Conservation (phyloP, 441 rosid genomes). For the Kokia cookei region DNA sequence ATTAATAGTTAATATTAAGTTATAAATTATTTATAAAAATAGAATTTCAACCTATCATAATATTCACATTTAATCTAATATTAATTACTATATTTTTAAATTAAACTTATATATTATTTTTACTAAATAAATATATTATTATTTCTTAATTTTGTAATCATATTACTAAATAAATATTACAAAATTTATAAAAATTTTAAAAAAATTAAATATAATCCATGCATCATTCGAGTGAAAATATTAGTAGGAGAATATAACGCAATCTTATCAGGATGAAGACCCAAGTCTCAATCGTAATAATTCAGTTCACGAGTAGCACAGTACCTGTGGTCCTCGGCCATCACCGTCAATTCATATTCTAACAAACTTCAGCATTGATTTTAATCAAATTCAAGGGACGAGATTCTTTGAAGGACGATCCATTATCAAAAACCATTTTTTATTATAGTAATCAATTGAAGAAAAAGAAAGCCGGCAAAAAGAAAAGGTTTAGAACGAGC, state of each 20-base stretch:
- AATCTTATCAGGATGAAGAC: background rate
- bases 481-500: slow-evolving; percentile 2
- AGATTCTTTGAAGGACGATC: background rate
- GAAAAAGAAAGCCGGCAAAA: background rate
- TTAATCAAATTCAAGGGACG: background rate
- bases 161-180: too few species aligned
- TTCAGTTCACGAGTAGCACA: background rate
- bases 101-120: too few species aligned
- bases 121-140: too few species aligned
- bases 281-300: background rate
- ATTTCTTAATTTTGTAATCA: too few species aligned
- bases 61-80: too few species aligned
- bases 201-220: too few species aligned
- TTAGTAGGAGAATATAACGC: background rate
- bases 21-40: too few species aligned
- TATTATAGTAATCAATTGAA: background rate
- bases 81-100: too few species aligned
- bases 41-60: too few species aligned
- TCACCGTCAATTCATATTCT: background rate
- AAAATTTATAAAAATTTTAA: too few species aligned
- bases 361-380: background rate
- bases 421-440: background rate
- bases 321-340: background rate
- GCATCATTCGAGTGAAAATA: too few species aligned
- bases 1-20: too few species aligned